Base-by-base conservation (phyloP, 2,329 filamentous ascomycete genomes). In the Fusarium sp. region DNA sequence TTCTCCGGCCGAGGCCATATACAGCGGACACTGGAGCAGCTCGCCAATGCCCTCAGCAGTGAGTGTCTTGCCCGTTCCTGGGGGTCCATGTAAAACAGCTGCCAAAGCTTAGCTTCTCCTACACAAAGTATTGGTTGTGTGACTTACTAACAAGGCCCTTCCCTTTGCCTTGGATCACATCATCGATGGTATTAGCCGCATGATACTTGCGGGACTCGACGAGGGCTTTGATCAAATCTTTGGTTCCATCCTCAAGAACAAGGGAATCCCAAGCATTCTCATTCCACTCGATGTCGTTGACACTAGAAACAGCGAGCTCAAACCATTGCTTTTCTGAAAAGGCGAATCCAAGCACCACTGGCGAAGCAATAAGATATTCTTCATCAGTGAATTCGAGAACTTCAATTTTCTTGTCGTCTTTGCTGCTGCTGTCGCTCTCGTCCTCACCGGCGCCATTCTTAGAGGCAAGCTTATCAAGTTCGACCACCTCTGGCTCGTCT, bases 301-400 rank as follows among this genome's bases (percentile, higher is more conserved):
- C 86, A 1, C 90, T 89, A 0, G 91, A 92, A 20, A 97, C 90
- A 0, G 89, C 90, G 73, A 97, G 93, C 77, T 97, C 93, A 1
- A 97, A 86, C 94, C 94, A 97, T 11, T 93, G 83, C 80, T 97
- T 97, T 79, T 97, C 93, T 1, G 88, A 89, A 77, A 97, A 97
- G 1, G 92, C 88, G 73, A 97, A 97, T 0, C 94, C 94, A 3
- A 97, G 85, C 1, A 97, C 92, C 1, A 97, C 89, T 0, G 94
- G 91, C 3, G 92, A 95, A 3, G 93, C 90, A 49, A 97, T 90
- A 8, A 97, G 83, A 26, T 96, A 90, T 71, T 97, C 92, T 65
- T 97, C 93, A 49, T 96, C 92, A 0, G 86, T 91, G 76, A 96
- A 94, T 20, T 86, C 83, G 11, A 63, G 23, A 53, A 36, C 33